Conservation (phyloP, 108 stramenopile genomes). For the Fragilaria crotonensis region DNA sequence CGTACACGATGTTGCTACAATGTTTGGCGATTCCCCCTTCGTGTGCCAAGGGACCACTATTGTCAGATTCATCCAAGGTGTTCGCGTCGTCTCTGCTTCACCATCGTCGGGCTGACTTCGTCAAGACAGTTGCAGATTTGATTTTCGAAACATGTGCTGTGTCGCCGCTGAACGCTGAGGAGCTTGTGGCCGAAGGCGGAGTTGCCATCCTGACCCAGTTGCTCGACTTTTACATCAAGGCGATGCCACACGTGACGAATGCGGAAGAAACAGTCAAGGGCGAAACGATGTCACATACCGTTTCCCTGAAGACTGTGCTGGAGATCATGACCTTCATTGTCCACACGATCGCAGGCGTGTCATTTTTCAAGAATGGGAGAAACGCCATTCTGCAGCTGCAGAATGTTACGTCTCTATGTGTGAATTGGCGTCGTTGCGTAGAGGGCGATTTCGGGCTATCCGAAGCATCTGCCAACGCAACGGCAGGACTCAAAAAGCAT, state of each 20-base stretch:
- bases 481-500: conserved; percentile 35
- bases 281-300: too few species aligned
- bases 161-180: conserved; percentile 73
- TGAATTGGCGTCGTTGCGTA: conserved; percentile 43
- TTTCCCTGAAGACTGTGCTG: too few species aligned
- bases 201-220: conserved; percentile 34
- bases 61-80: conserved; percentile 7
- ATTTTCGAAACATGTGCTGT: conserved; percentile 61
- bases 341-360: conserved; percentile 47
- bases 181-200: conserved; percentile 52
- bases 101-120: conserved; percentile 30
- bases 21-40: conserved; percentile 33
- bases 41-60: conserved; percentile 2
- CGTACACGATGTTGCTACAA: conserved; percentile 44
- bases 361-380: conserved; percentile 53
- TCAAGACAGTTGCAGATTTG: conserved; percentile 32
- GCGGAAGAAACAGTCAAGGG: conserved; percentile 1
- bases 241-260: neutral
- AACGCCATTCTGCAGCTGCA: conserved; percentile 24
- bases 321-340: conserved; percentile 40
- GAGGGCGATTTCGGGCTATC: neutral
- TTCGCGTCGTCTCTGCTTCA: conserved; percentile 19
- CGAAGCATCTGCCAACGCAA: conserved; percentile 10
- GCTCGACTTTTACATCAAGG: conserved; percentile 32
- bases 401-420: conserved; percentile 26